Conservation (phyloP, 2,329 filamentous ascomycete genomes). For the Cladosporium sp. region DNA sequence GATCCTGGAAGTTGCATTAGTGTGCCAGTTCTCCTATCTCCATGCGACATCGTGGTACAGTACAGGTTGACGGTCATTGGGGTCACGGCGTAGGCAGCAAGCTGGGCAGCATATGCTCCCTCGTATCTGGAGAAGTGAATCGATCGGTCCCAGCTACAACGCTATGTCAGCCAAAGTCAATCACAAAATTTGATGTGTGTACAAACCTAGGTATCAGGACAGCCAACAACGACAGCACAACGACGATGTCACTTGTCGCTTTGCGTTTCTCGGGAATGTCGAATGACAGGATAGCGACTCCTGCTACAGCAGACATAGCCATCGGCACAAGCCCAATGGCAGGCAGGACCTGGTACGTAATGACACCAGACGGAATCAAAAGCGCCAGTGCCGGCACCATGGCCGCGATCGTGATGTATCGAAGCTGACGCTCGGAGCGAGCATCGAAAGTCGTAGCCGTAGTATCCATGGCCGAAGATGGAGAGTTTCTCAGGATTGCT, state of each 20-base stretch:
- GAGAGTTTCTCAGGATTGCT: too few relatives aligned
- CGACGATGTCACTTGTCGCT: too few relatives aligned
- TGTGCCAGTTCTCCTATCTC: too few relatives aligned
- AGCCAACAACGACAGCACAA: not conserved
- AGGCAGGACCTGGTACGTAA: not conserved
- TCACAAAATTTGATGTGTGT: too few relatives aligned
- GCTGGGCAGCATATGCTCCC: not conserved
- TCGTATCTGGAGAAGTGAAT: not conserved
- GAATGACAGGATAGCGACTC: not conserved
- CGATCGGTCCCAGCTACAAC: too few relatives aligned
- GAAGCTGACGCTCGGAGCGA: not conserved
- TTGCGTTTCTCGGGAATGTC: not conserved
- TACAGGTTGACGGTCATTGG: conserved; percentile 1
- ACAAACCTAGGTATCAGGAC: not conserved
- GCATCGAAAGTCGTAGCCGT: too few relatives aligned
- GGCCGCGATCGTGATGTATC: not conserved
- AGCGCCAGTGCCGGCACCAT: not conserved
- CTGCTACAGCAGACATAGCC: not conserved
- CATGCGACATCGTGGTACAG: not conserved
- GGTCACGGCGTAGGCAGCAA: not conserved
- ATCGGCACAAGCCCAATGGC: not conserved
- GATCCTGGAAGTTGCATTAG: not conserved
- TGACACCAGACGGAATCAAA: not conserved
- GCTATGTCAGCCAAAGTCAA: too few relatives aligned
- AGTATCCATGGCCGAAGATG: too few relatives aligned